Evolutionary conservation across 2,329 filamentous ascomycete species (phyloP), one percentile per base, ranked within the genome.

Genomic region (Botrytis hyacinthi): DNA sequence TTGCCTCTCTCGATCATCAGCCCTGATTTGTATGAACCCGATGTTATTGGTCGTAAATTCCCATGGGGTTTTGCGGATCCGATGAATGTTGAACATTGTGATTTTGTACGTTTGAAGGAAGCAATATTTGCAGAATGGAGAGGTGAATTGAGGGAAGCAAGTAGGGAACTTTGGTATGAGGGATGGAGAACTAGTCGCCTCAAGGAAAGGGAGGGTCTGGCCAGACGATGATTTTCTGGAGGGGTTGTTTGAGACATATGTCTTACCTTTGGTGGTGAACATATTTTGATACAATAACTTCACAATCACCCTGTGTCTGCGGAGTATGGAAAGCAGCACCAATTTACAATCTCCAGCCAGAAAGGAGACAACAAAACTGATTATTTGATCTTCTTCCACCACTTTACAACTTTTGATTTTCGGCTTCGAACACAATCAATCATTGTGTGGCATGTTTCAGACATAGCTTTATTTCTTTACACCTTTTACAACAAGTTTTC

Each of bases 61-160:
- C 93, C 96, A 0, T 99, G 96, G 96, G 96, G 96, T 10, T 97
- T 98, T 78, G 96, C 96, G 7, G 94, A 98, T 80, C 96, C 96
- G 0, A 95, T 96, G 85, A 91, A 98, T 79, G 87, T 91, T 44
- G 89, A 93, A 78, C 96, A 99, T 84, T 99, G 96, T 84, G 96
- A 99, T 83, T 99, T 98, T 82, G 86, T 92, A 73, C 91, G 92
- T 75, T 87, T 99, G 77, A 96, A 96, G 84, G 95, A 98, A 74
- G 91, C 92, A 12, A 93, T 99, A 46, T 99, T 99, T 82, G 90
- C 86, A 77, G 95, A 98, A 80, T 99, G 96, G 96, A 92, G 95
- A 69, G 88, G 88, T 61, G 96, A 99, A 81, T 86, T 99, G 74
- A 92, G 95, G 75, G 94, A 97, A 82, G 92, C 94, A 70, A 97